phyloP scores from a whole-genome alignment of 129 eudicot genomes.

The Pseudognaphalium luteoalbum region DNA sequence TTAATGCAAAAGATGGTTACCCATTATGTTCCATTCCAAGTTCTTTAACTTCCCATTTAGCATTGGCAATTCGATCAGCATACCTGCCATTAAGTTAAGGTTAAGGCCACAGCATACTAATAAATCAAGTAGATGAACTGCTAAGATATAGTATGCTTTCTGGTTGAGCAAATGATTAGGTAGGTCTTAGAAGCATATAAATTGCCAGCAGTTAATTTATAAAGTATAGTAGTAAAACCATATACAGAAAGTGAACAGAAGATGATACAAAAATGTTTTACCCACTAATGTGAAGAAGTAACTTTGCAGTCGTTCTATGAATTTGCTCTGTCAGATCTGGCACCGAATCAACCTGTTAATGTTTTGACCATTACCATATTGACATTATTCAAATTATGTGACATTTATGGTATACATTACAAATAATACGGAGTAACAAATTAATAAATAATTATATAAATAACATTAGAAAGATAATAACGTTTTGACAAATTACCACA shows the following conservation, averaged over 20 bases:
- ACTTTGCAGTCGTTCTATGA: conserved; percentile 85
- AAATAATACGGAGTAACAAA: too few relatives aligned
- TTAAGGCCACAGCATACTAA: conserved; percentile 23
- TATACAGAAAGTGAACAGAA: conserved; percentile 16
- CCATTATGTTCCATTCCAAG: conserved; percentile 98
- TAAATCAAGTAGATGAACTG: neutral
- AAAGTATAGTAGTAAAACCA: conserved; percentile 6
- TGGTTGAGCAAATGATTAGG: neutral
- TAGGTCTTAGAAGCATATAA: neutral
- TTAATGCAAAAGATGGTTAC: conserved; percentile 36
- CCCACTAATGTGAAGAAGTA: conserved; percentile 92
- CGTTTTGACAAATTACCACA: neutral
- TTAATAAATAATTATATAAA: neutral
- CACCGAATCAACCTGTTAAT: conserved; percentile 82
- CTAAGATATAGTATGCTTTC: neutral
- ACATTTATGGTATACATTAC: neutral
- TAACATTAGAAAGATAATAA: conserved; percentile 11
- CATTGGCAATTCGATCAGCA: conserved; percentile 85
- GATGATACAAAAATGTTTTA: conserved; percentile 40
- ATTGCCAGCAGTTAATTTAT: conserved; percentile 10
- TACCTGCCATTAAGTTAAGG: conserved; percentile 61
- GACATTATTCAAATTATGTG: neutral
- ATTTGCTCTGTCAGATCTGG: conserved; percentile 85
- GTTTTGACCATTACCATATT: neutral
- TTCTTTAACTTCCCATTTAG: conserved; percentile 99